These are phyloP conservation scores for Pleurotus pulmonarius DNA, from an alignment of 768 basidiomycete species.

Conservation along the genomic window DNA sequence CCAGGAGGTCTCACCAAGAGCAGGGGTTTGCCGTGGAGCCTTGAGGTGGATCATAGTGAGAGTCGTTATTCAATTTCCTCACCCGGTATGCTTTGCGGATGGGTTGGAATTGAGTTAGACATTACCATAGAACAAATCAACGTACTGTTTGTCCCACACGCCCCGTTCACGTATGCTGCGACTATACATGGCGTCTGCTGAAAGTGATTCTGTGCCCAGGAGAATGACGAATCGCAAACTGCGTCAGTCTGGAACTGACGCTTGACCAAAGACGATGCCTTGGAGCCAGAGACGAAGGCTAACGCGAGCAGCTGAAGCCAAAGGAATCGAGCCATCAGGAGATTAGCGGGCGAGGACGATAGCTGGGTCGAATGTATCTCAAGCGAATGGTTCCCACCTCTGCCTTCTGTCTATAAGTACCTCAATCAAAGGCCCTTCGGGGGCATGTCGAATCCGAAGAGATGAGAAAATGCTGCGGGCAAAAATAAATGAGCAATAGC, in stretches of 20 bases:
- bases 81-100: not conserved
- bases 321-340: not conserved
- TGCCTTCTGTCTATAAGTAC: not conserved
- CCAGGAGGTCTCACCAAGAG: conserved; percentile 1
- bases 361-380: not conserved
- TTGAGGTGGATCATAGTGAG: conserved; percentile 3
- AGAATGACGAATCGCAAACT: not conserved
- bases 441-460: not conserved
- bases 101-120: not conserved
- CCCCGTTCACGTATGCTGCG: conserved; percentile 7
- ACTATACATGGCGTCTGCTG: conserved; percentile 8
- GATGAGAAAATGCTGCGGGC: too few species aligned
- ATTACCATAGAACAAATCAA: not conserved
- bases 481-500: too few species aligned
- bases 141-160: conserved; percentile 7
- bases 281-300: not conserved
- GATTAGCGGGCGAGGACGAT: not conserved
- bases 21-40: conserved; percentile 3
- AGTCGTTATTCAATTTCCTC: not conserved
- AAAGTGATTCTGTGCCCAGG: conserved; percentile 5
- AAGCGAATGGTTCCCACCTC: not conserved
- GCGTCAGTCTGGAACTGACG: conserved; percentile 8
- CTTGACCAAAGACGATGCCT: not conserved
- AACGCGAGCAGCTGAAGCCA: not conserved
- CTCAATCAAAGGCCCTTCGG: not conserved